Evolutionary conservation across 2,329 filamentous ascomycete species (phyloP).

Genomic region (Fusarium tupiense): DNA sequence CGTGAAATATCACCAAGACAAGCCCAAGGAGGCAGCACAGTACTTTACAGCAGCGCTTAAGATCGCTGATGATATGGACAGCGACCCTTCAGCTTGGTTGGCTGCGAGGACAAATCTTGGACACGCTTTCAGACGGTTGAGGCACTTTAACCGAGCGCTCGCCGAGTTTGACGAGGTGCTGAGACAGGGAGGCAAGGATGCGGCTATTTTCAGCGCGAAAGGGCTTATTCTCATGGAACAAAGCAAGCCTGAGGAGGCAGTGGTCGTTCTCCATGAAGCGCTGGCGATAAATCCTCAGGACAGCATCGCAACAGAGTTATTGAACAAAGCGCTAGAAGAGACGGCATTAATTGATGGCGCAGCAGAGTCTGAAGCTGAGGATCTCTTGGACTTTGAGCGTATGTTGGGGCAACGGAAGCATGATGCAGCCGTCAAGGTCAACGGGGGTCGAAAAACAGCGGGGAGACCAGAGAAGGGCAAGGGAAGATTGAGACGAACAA

Average conservation of each 20-base stretch:
- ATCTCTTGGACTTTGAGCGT: conserved; percentile 62
- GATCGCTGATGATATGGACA: conserved; percentile 82
- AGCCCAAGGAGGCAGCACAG: conserved; percentile 77
- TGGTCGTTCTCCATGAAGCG: conserved; percentile 85
- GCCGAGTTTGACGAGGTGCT: conserved; percentile 88
- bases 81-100: conserved; percentile 84
- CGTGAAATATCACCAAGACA: conserved; percentile 92
- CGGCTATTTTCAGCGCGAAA: conserved; percentile 82
- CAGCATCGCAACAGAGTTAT: conserved; percentile 80
- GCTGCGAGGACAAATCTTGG: conserved; percentile 88
- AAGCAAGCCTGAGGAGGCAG: conserved; percentile 77
- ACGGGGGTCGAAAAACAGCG: conserved; percentile 42
- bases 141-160: conserved; percentile 76
- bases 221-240: conserved; percentile 86
- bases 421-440: conserved; percentile 53
- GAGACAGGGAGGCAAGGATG: conserved; percentile 81
- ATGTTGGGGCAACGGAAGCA: conserved; percentile 59
- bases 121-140: conserved; percentile 82
- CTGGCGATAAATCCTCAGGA: conserved; percentile 83
- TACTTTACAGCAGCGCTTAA: conserved; percentile 82
- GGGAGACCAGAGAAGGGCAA: conserved; percentile 55
- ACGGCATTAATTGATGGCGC: conserved; percentile 59
- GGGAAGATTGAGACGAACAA: conserved; percentile 52
- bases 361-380: conserved; percentile 58
- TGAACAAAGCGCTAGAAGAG: conserved; percentile 76